Evolutionary conservation across 441 rosid genomes (phyloP), one percentile per base, ranked within the genome.

Genomic region (Croton laevigatus): DNA sequence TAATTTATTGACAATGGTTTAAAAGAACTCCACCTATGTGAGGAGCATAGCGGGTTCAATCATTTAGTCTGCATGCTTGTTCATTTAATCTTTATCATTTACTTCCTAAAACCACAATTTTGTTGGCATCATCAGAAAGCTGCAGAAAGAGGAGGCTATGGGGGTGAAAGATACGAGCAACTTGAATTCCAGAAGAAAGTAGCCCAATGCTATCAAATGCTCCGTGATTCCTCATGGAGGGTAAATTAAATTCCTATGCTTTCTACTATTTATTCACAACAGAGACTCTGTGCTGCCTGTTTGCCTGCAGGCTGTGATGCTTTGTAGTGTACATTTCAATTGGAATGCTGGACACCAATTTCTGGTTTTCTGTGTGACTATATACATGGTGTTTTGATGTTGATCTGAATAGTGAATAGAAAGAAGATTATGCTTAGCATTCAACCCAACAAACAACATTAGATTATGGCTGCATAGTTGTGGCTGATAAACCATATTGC

Each of bases 61-160:
- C 32, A 17, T 16, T 11, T 32, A 2, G 34, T 44, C 45, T 27
- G n/a, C 45, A 6, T 59, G 19, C 22, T 34, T 5, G 3, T 59
- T 37, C 22, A 16, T 34, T 14, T 16, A 49, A 5, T 23, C 6
- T 13, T 45, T n/a, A 36, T 67, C 0, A n/a, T 61, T 17, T 37
- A 45, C 42, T 9, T 51, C 23, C 19, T 61, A n/a, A 16, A 36
- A 48, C 12, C 49, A 2, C 27, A 55, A 64, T 68, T 37, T 40
- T 60, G 62, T 51, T 16, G 8, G 12, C 38, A 59, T 75, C 69
- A 54, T 62, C 83, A 90, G 87, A 88, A 81, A 89, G 98, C 99
- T 76, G 90, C 96, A 0, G 96, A 92, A 75, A 90, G 99, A 81
- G 98, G 99, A 68, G 97, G 98, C 65, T 95, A 89, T 62, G 97